A percentile compares a stretch with the other conserved stretches of the same genome.
Evolutionary conservation across 208 protist species (phyloP).

Genomic region (Acanthamoeba castellanii): DNA sequence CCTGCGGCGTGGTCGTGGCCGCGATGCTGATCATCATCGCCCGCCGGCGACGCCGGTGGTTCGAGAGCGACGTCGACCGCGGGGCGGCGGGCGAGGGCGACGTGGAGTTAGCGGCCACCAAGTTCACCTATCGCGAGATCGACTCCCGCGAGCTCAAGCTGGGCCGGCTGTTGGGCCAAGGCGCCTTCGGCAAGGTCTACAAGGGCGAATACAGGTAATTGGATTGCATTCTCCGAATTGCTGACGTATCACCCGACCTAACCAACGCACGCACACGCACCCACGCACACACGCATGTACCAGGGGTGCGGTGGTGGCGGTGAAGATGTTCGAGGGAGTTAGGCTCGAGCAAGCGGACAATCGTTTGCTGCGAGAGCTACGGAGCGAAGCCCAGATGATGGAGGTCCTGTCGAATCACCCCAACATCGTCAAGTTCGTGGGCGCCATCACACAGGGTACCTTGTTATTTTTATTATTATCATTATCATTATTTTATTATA

Average conservation of each 20-base stretch:
- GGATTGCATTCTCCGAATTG: background rate
- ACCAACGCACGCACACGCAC: background rate
- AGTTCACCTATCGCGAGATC: conserved; percentile 63
- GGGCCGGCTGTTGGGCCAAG: conserved; percentile 28
- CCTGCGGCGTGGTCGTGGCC: background rate
- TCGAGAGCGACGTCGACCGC: background rate
- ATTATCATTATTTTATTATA: background rate
- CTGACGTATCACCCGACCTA: background rate
- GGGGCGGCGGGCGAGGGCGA: background rate
- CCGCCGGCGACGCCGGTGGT: background rate
- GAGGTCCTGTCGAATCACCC: conserved; percentile 57
- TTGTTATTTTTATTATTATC: background rate
- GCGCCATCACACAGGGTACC: conserved; percentile 63
- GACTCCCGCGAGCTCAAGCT: conserved; percentile 42
- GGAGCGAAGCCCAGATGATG: conserved; percentile 67
- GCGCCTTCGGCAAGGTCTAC: conserved; percentile 64
- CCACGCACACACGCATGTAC: background rate
- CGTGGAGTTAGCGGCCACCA: background rate
- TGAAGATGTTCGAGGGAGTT: conserved; percentile 41
- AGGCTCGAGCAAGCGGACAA: conserved; percentile 36
- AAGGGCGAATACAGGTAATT: conserved; percentile 46
- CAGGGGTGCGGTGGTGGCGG: conserved; percentile 56
- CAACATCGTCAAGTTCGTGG: conserved; percentile 70
- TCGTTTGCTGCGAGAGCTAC: background rate
- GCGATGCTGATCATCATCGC: background rate